A percentile compares a stretch with the other conserved stretches of the same genome.
Evolutionary conservation across 2,329 filamentous ascomycete species (phyloP).

Genomic region (Arthroderma uncinatum): DNA sequence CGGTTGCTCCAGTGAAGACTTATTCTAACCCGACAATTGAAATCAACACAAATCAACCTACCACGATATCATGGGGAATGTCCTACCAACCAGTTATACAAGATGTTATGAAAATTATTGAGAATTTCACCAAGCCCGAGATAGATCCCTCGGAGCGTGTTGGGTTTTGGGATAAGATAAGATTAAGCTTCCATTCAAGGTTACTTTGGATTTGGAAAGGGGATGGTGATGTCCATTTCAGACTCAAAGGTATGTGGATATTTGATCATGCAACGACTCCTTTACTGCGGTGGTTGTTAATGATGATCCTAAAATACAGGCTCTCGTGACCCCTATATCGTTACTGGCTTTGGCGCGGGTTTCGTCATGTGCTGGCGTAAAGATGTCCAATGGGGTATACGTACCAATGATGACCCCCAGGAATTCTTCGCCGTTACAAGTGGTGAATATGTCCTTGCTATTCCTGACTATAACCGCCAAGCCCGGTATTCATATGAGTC

Average conservation of each 20-base stretch:
- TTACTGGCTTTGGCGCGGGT: slow-evolving; percentile 84
- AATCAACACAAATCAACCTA: slow-evolving; percentile 85
- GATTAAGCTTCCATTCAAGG: slow-evolving; percentile 84
- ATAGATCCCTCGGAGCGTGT: slow-evolving; percentile 86
- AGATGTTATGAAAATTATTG: slow-evolving; percentile 99
- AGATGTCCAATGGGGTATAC: slow-evolving; percentile 78
- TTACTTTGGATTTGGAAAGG: slow-evolving; percentile 85
- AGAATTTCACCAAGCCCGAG: slow-evolving; percentile 93
- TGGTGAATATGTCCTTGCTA: slow-evolving; percentile 84
- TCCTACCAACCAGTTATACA: slow-evolving; percentile 97
- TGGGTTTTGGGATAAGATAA: slow-evolving; percentile 98
- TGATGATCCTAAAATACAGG: slow-evolving; percentile 28
- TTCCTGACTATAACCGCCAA: slow-evolving; percentile 86
- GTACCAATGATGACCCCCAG: slow-evolving; percentile 73
- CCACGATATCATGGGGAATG: slow-evolving; percentile 90
- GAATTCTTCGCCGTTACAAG: slow-evolving; percentile 94
- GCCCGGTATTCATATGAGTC: slow-evolving; percentile 52
- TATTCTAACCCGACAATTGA: slow-evolving; percentile 88
- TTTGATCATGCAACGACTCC: not conserved
- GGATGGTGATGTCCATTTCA: slow-evolving; percentile 87
- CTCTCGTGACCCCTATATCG: slow-evolving; percentile 80
- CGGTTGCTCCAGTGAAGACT: slow-evolving; percentile 88
- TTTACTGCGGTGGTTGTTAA: slow-evolving; percentile 7
- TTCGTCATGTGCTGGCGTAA: slow-evolving; percentile 99
- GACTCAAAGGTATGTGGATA: slow-evolving; percentile 60